Base-by-base conservation (phyloP, 176 grass and related monocot species). In the Canna indica region DNA sequence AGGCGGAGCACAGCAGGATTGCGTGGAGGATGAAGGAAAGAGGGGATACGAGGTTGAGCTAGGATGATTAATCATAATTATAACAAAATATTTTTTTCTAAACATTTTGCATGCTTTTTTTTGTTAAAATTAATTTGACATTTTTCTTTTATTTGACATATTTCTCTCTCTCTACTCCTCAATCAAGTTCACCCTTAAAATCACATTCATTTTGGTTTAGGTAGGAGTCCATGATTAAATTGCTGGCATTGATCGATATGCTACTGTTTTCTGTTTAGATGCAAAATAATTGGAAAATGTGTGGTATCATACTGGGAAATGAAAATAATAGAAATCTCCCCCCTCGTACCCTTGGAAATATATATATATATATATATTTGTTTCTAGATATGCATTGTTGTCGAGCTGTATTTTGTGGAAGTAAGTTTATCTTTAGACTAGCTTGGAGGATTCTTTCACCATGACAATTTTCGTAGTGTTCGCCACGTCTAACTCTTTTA, bases 1-100 rank as follows among this genome's bases (percentile, higher is more conserved):
- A 99, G 94, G 86, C 87, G 29, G 94, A 99, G 77, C 94, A 99
- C 76, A 76, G 75, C 31, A 71, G 66, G 81, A 88, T 99, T 68
- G 77, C 68, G n/a, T 76, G 67, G 69, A 82, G 61, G 69, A 84
- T 81, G 82, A 83, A 87, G 69, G 67, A 84, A 47, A 66, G 33
- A 27, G 72, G 84, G 76, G 86, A 82, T 20, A 59, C 68, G 68
- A 81, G 75, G 59, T 80, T 93, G 76, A 83, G 75, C 77, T 99
- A 89, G 94, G 94, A 99, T 81, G 94, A 99, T 73, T 99, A 99
- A n/a, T n/a, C n/a, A n/a, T n/a, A n/a, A n/a, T n/a, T n/a, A n/a
- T n/a, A n/a, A n/a, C n/a, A n/a, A n/a, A n/a, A n/a, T n/a, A n/a
- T n/a, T n/a, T n/a, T n/a, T n/a, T n/a, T n/a, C n/a, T n/a, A n/a